A percentile compares a stretch with the other conserved stretches of the same genome.
Evolutionary conservation across 2,329 filamentous ascomycete genomes (phyloP).

Genomic region (Purpureocillium lavendulum): DNA sequence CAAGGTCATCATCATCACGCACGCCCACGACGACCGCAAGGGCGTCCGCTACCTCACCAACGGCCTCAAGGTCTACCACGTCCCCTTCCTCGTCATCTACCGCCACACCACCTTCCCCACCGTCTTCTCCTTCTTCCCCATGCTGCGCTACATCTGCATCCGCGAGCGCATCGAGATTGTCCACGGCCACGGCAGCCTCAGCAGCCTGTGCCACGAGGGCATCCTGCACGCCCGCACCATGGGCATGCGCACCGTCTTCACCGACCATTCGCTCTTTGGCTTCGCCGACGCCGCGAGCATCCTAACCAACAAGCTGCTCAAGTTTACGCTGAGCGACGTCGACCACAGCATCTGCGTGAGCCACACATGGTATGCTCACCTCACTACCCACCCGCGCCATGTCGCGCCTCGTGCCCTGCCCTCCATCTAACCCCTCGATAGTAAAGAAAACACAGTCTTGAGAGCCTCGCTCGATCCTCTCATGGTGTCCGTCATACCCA

Average conservation of each 20-base stretch:
- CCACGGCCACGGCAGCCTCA: slow-evolving; percentile 92
- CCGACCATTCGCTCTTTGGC: slow-evolving; percentile 93
- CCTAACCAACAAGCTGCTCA: slow-evolving; percentile 91
- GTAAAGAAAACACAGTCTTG: slow-evolving; percentile 96
- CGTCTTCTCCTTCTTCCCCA: slow-evolving; percentile 96
- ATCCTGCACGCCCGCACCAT: slow-evolving; percentile 93
- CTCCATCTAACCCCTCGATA: slow-evolving; percentile 23
- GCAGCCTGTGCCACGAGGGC: slow-evolving; percentile 87
- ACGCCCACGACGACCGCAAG: slow-evolving; percentile 84
- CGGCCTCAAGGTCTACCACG: slow-evolving; percentile 95
- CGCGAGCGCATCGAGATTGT: slow-evolving; percentile 95
- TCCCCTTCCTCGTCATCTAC: slow-evolving; percentile 94
- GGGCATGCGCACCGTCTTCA: slow-evolving; percentile 93
- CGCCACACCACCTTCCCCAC: slow-evolving; percentile 90
- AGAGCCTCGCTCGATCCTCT: slow-evolving; percentile 88
- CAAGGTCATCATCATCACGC: slow-evolving; percentile 96
- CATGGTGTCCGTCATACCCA: slow-evolving; percentile 97
- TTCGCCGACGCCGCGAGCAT: slow-evolving; percentile 96
- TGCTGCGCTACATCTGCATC: slow-evolving; percentile 94
- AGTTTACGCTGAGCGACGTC: slow-evolving; percentile 92
- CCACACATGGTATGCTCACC: slow-evolving; percentile 71
- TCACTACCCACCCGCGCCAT: background rate
- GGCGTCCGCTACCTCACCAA: slow-evolving; percentile 95
- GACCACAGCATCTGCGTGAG: slow-evolving; percentile 98
- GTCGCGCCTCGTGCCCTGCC: too few relatives aligned